phyloP scores from a whole-genome alignment of 768 basidiomycete species.

The Pleurotus tuoliensis region DNA sequence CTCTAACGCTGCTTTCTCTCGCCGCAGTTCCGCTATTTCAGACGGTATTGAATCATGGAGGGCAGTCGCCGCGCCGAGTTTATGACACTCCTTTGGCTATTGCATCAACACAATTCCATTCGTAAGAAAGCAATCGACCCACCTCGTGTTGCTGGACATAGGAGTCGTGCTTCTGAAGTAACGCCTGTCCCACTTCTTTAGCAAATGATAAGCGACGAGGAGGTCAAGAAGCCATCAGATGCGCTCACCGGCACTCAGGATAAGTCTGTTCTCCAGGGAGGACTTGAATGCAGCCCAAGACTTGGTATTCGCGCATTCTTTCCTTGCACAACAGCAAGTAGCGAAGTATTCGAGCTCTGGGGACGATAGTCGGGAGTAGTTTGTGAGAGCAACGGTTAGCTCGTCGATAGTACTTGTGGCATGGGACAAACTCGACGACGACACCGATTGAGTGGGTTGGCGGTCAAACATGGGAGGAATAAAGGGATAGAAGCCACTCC shows the following conservation, averaged over 20 bases:
- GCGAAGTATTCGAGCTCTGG: conserved; percentile 56
- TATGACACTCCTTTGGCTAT: conserved; percentile 15
- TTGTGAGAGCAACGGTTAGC: conserved; percentile 66
- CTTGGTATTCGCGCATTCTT: conserved; percentile 61
- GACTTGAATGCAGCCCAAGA: conserved; percentile 63
- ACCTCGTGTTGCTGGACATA: conserved; percentile 75
- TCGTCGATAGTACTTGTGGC: conserved; percentile 71
- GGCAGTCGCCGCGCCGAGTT: conserved; percentile 26
- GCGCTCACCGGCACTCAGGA: conserved; percentile 78
- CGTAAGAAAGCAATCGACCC: conserved; percentile 14
- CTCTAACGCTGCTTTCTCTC: conserved; percentile 60
- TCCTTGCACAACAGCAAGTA: conserved; percentile 63
- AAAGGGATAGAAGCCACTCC: not conserved
- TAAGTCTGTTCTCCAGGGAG: conserved; percentile 71
- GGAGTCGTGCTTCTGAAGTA: conserved; percentile 83
- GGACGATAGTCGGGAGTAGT: conserved; percentile 71
- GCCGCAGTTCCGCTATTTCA: conserved; percentile 31
- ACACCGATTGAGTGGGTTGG: conserved; percentile 22
- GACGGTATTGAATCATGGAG: conserved; percentile 17
- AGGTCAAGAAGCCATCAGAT: not conserved
- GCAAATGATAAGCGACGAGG: conserved; percentile 2
- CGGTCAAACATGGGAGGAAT: conserved; percentile 5
- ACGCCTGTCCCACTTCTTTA: conserved; percentile 85
- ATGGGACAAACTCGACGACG: conserved; percentile 46
- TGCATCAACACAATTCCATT: not conserved